Percentiles rank a stretch among this genome's conserved stretches.
Conservation (phyloP, 176 grass and related monocot genomes). For the Olyra latifolia region DNA sequence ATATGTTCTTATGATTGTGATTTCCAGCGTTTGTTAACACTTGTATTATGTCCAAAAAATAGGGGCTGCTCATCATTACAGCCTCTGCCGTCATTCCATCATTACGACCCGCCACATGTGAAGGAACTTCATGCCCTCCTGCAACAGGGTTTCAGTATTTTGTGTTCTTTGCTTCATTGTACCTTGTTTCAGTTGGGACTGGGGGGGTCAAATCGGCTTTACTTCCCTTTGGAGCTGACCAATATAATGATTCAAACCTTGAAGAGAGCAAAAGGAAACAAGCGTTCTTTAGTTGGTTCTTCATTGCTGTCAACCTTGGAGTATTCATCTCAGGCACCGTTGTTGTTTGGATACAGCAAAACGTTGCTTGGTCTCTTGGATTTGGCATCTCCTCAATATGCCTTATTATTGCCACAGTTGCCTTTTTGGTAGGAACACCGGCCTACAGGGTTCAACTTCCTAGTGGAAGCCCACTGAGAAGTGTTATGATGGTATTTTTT, state of each 20-base stretch:
- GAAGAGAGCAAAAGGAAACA: conserved; percentile 69
- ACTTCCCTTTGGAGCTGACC: conserved; percentile 84
- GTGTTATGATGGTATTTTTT: conserved; percentile 60
- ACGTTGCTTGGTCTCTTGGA: conserved; percentile 77
- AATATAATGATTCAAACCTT: conserved; percentile 72
- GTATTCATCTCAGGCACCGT: conserved; percentile 73
- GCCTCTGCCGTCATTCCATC: conserved; percentile 65
- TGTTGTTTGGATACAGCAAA: conserved; percentile 88
- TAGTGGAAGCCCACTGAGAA: conserved; percentile 83
- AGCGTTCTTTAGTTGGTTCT: conserved; percentile 87
- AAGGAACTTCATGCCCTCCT: conserved; percentile 62
- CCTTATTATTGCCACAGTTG: conserved; percentile 53
- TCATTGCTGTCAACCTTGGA: conserved; percentile 70
- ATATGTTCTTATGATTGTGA: neutral
- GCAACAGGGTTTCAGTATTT: conserved; percentile 70
- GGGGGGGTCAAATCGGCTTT: conserved; percentile 79
- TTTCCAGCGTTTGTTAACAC: neutral
- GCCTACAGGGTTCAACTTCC: conserved; percentile 74
- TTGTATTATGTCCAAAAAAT: conserved; percentile 24
- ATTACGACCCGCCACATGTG: conserved; percentile 59
- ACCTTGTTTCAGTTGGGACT: conserved; percentile 75
- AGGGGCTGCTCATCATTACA: conserved; percentile 84
- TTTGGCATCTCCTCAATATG: conserved; percentile 73
- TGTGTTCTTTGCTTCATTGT: conserved; percentile 67
- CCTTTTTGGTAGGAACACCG: conserved; percentile 69